These are phyloP conservation scores for Leccinum subgranulosum DNA, from an alignment of 768 basidiomycete genomes.

Conservation along the genomic window DNA sequence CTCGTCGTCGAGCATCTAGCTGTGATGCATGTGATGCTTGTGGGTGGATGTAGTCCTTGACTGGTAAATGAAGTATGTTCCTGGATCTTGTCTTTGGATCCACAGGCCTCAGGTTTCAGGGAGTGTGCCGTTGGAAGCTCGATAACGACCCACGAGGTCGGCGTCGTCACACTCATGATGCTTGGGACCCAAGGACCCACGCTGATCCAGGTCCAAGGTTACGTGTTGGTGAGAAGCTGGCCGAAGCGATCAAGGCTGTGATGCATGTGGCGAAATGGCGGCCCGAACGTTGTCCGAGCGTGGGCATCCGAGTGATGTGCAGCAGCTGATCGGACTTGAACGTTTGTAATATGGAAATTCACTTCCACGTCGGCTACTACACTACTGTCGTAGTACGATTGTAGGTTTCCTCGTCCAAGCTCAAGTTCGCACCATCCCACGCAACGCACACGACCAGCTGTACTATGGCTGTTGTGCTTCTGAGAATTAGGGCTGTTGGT, in stretches of 20 bases:
- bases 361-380: too few species aligned
- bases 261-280: conserved; percentile 78
- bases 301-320: too few species aligned
- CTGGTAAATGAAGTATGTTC: not conserved
- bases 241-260: conserved; percentile 74
- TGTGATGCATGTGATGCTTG: not conserved
- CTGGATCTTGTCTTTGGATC: not conserved
- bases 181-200: conserved; percentile 68
- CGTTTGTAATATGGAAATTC: too few species aligned
- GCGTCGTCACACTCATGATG: conserved; percentile 12
- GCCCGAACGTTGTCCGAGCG: conserved; percentile 56
- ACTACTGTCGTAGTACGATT: too few species aligned
- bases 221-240: conserved; percentile 78
- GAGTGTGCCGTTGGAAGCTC: not conserved
- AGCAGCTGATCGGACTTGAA: too few species aligned
- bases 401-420: too few species aligned
- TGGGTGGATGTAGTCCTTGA: not conserved
- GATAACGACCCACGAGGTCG: conserved; percentile 1
- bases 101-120: not conserved
- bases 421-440: too few species aligned
- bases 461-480: too few species aligned
- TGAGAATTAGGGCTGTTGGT: too few species aligned
- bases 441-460: too few species aligned
- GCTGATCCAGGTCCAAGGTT: conserved; percentile 70
- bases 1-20: conserved; percentile 12